These are phyloP conservation scores for Cordyceps fumosorosea DNA, from an alignment of 2,329 filamentous ascomycete species.

Conservation along the genomic window DNA sequence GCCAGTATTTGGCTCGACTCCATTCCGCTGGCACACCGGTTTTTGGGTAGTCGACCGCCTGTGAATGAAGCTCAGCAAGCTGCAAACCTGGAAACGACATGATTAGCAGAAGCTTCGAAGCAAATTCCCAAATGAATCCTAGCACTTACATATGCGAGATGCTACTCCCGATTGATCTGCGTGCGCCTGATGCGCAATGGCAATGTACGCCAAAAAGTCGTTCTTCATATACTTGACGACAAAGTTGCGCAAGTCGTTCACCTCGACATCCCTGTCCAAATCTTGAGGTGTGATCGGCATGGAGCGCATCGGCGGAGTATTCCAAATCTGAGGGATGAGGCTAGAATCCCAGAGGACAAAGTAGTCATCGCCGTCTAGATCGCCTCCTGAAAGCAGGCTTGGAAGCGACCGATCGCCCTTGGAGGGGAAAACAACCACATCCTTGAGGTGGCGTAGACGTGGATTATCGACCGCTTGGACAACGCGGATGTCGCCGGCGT, in stretches of 20 bases:
- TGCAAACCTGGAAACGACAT: conserved; percentile 44
- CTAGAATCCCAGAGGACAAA: conserved; percentile 84
- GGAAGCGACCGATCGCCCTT: conserved; percentile 77
- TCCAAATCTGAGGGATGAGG: conserved; percentile 64
- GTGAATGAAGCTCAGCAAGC: conserved; percentile 76
- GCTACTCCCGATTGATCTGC: conserved; percentile 67
- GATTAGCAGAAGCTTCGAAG: not conserved
- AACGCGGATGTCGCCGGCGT: conserved; percentile 85
- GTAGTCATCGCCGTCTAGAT: conserved; percentile 94
- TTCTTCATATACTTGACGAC: conserved; percentile 93
- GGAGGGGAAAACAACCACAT: conserved; percentile 83
- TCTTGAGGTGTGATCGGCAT: conserved; percentile 48
- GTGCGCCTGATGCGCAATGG: conserved; percentile 70
- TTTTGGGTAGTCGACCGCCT: conserved; percentile 91
- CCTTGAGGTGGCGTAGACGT: conserved; percentile 66
- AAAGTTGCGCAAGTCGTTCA: conserved; percentile 71
- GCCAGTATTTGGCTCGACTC: conserved; percentile 46
- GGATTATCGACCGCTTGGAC: conserved; percentile 75
- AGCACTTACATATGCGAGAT: conserved; percentile 54
- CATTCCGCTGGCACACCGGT: conserved; percentile 73
- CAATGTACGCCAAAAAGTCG: conserved; percentile 73
- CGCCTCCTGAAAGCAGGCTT: conserved; percentile 93
- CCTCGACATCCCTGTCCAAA: conserved; percentile 56
- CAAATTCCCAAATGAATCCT: no score
- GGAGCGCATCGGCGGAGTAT: conserved; percentile 73